Base-by-base conservation (phyloP, 176 grass and related monocot genomes). In the Triticum dicoccoides region DNA sequence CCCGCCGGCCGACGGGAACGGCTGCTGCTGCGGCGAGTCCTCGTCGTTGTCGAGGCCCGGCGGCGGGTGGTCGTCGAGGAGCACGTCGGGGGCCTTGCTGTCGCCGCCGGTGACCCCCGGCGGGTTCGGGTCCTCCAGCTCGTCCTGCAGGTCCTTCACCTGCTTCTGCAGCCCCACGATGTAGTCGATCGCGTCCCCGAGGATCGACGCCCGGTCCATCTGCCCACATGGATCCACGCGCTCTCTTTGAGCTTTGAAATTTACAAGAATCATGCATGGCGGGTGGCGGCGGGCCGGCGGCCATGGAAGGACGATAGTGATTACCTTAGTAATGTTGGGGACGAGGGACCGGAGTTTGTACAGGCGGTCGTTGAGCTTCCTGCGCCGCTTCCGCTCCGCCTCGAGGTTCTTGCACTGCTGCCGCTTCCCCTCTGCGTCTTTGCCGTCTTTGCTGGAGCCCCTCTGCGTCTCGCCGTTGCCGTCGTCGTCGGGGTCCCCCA, bases 271-370 rank as follows among this genome's bases (percentile, higher is more conserved):
- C 13, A 5, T 76, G 3, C 18, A n/a, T n/a, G 11, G 44, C 41
- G 41, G 41, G 41, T 42, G 41, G 41, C 44, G 44, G 44, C 41
- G 8, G 1, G 66, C 9, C 69, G 35, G 5, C 33, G 34, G 51
- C 38, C 54, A 47, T 84, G 25, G 34, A 47, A 47, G 44, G 44
- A 4, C 10, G 39, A 32, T 64, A 21, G 61, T 30, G 38, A 20
- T 61, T 61, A 98, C 96, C 96, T 98, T 98, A 51, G 92, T 94
- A 79, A 98, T 98, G 88, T 98, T 98, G 2, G 97, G 94, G 37
- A 98, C 97, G 84, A 98, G 86, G 6, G 97, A 89, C 11, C 97
- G 78, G 42, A 98, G 89, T 82, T 65, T 89, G 69, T 91, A 98
- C 1, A 98, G 97, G 42, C 92, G 62, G 5, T 89, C 92, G 76